These are phyloP conservation scores for Ceratocystis smalleyi DNA, from an alignment of 2,329 filamentous ascomycete genomes.

Conservation along the genomic window DNA sequence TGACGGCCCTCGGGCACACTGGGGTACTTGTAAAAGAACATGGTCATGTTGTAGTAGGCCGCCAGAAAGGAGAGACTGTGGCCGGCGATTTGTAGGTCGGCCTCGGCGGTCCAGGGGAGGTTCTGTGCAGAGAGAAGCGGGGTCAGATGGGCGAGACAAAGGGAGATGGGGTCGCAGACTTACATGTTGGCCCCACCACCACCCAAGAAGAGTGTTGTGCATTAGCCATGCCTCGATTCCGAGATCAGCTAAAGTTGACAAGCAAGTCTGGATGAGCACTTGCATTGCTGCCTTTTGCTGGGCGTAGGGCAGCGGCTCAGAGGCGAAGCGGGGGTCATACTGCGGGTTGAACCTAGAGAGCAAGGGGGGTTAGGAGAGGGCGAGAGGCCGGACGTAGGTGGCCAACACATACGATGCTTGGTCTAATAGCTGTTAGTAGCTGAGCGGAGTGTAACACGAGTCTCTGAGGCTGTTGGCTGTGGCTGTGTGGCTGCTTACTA, in stretches of 20 bases:
- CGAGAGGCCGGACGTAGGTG: background rate
- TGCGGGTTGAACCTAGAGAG: constrained; percentile 21
- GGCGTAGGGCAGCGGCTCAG: constrained; percentile 31
- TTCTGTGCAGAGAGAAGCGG: constrained; percentile 29
- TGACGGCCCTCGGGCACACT: constrained; percentile 27
- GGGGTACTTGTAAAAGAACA: constrained; percentile 30
- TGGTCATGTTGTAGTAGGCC: constrained; percentile 47
- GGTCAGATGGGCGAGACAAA: constrained; percentile 8
- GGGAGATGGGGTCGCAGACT: constrained; percentile 12
- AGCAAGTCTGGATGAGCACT: constrained; percentile 55
- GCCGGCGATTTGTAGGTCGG: constrained; percentile 58
- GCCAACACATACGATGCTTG: constrained; percentile 9
- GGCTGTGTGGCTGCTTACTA: background rate
- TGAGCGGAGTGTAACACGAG: background rate
- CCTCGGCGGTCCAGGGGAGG: constrained; percentile 63
- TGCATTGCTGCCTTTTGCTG: constrained; percentile 46
- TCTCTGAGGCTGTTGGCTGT: background rate
- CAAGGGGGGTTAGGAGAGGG: constrained; percentile 7
- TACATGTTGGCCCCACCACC: constrained; percentile 62
- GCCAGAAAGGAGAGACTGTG: constrained; percentile 51
- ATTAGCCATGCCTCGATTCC: constrained; percentile 68
- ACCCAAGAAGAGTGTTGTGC: constrained; percentile 68
- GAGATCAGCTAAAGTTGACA: constrained; percentile 49
- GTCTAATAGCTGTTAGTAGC: background rate
- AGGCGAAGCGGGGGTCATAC: constrained; percentile 29